Evolutionary conservation across 805 yeast genomes (phyloP).

Genomic region (Schwanniomyces polymorphus): DNA sequence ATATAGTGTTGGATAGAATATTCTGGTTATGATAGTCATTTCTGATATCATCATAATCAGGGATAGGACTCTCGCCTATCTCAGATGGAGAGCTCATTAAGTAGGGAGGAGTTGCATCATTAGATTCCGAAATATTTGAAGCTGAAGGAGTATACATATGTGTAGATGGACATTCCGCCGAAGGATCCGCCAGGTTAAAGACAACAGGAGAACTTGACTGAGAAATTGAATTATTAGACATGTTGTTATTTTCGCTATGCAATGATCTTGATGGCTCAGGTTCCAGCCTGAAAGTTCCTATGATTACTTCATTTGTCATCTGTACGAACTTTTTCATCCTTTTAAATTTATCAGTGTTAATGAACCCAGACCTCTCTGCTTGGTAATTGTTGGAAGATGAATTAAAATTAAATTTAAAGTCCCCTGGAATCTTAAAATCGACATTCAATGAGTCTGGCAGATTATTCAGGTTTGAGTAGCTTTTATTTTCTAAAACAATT

Average conservation of each 20-base stretch:
- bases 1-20: conserved; percentile 19
- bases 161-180: conserved; percentile 5
- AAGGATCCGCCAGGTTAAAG: conserved; percentile 4
- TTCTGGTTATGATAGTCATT: neutral
- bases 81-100: conserved; percentile 4
- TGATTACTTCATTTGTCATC: conserved; percentile 73
- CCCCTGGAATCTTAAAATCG: conserved; percentile 7
- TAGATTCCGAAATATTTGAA: conserved; percentile 16
- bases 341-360: conserved; percentile 80
- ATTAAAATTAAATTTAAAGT: conserved; percentile 26
- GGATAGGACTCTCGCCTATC: conserved; percentile 9
- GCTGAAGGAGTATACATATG: conserved; percentile 10
- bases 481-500: conserved; percentile 24
- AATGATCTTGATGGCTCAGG: conserved; percentile 5
- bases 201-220: conserved; percentile 8
- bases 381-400: conserved; percentile 20
- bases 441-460: conserved; percentile 8
- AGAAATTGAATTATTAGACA: conserved; percentile 7
- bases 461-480: conserved; percentile 5
- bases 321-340: conserved; percentile 75
- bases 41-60: conserved; percentile 24
- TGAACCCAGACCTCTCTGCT: conserved; percentile 43
- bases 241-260: conserved; percentile 5
- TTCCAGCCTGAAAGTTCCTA: conserved; percentile 71
- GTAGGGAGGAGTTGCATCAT: conserved; percentile 31